Conservation (phyloP, 1,284 basidiomycete species). For the Mycocalia duriaeana region DNA sequence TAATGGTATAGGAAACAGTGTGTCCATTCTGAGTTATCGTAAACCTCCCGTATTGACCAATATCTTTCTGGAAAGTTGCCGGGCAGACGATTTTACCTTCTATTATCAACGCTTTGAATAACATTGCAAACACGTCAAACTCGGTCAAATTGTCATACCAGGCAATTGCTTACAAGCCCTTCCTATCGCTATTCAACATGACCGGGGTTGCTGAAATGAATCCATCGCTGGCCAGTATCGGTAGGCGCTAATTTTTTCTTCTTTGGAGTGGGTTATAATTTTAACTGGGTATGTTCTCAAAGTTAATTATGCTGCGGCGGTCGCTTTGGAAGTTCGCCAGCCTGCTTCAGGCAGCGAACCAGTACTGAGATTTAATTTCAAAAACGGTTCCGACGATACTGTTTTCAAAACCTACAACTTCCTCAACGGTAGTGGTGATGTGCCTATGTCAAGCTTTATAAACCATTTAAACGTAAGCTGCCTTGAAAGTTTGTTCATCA, state of each 20-base stretch:
- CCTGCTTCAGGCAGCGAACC: slow-evolving; percentile 41
- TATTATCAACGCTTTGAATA: slow-evolving; percentile 54
- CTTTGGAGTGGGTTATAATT: slow-evolving; percentile 6
- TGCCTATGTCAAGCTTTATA: slow-evolving; percentile 54
- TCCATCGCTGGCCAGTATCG: slow-evolving; percentile 59
- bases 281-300: slow-evolving; percentile 13
- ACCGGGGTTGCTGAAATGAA: slow-evolving; percentile 49
- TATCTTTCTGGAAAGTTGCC: slow-evolving; percentile 44
- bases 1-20: slow-evolving; percentile 69
- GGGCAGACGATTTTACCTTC: slow-evolving; percentile 63
- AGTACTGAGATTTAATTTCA: slow-evolving; percentile 71
- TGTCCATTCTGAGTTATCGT: slow-evolving; percentile 16
- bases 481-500: background rate
- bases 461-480: slow-evolving; percentile 41
- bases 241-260: slow-evolving; percentile 37
- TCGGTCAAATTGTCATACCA: slow-evolving; percentile 63
- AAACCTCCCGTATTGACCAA: background rate
- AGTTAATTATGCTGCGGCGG: slow-evolving; percentile 72
- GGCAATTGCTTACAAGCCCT: slow-evolving; percentile 77
- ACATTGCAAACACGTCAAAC: slow-evolving; percentile 55
- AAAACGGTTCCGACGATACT: slow-evolving; percentile 62
- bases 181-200: slow-evolving; percentile 79
- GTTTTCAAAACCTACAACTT: slow-evolving; percentile 56
- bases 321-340: slow-evolving; percentile 68
- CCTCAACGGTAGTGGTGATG: slow-evolving; percentile 54